phyloP scores from a whole-genome alignment of 192 early-diverging fungal species.

The Lobulomyces angularis region DNA sequence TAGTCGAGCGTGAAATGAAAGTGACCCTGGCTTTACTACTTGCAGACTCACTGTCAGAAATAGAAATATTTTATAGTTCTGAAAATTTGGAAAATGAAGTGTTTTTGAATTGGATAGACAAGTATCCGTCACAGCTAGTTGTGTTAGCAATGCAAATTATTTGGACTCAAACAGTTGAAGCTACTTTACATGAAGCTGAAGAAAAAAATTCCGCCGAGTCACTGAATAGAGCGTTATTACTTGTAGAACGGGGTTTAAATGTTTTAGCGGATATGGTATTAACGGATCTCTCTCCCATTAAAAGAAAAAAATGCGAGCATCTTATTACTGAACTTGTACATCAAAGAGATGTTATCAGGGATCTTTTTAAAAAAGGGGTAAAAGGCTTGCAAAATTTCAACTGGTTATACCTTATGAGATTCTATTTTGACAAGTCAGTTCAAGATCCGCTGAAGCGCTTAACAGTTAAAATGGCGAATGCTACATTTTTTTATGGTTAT shows the following conservation, averaged over 20 bases:
- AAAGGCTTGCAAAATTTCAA: slow-evolving; percentile 52
- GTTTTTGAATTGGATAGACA: slow-evolving; percentile 77
- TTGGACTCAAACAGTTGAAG: slow-evolving; percentile 84
- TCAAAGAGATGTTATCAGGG: slow-evolving; percentile 84
- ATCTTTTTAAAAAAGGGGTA: slow-evolving; percentile 37
- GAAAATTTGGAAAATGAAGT: slow-evolving; percentile 31
- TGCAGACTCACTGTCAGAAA: slow-evolving; percentile 54
- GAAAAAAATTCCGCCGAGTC: slow-evolving; percentile 12
- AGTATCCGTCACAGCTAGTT: slow-evolving; percentile 84
- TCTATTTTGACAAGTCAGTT: slow-evolving; percentile 59
- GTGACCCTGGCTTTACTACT: slow-evolving; percentile 66
- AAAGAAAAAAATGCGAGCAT: slow-evolving; percentile 92
- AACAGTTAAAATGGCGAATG: slow-evolving; percentile 82
- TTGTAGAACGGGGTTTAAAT: slow-evolving; percentile 61
- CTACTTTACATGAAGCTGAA: slow-evolving; percentile 51
- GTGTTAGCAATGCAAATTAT: slow-evolving; percentile 78
- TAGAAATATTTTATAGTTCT: slow-evolving; percentile 47
- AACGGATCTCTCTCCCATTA: slow-evolving; percentile 64
- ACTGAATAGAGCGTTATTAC: slow-evolving; percentile 40
- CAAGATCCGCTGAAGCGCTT: slow-evolving; percentile 63
- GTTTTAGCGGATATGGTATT: slow-evolving; percentile 90
- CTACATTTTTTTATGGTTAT: slow-evolving; percentile 87
- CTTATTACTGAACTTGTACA: slow-evolving; percentile 98
- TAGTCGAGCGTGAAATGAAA: slow-evolving; percentile 91
- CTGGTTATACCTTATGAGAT: slow-evolving; percentile 96